Base-by-base conservation (phyloP, 306 rosid species). In the Cicer arietinum region DNA sequence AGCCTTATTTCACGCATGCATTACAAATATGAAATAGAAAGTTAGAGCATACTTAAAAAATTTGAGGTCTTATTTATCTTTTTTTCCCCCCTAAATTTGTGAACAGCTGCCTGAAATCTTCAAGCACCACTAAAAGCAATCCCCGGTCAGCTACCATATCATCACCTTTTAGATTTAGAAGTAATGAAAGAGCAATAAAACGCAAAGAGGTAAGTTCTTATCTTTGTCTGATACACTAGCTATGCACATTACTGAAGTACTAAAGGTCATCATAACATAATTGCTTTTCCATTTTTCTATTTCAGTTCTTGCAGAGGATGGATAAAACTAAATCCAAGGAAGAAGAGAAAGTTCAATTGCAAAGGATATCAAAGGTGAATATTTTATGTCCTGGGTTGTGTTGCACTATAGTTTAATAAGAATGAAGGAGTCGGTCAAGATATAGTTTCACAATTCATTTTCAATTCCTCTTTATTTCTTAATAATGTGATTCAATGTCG, bases 161-260 rank as follows among this genome's bases (percentile, higher is more conserved):
- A 60, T 75, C 83, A 20, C 93, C 98, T 56, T 95, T 92, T 71
- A 92, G 70, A 76, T 84, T 94, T 79, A 88, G 76, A 87, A 95
- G 92, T 82, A 96, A 90, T 77, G 97, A 90, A 86, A 90, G 99
- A 88, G 99, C 88, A 61, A 90, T 80, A 71, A 95, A 95, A 74
- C 91, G 96, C 56, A 92, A 86, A 85, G 96, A 95, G 91, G 99
- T 69, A 85, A 85, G 87, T 53, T 80, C 67, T 22, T 71, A n/a
- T 51, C 80, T 25, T 39, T 73, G 51, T 22, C 53, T 30, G 64
- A 62, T 61, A 44, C 56, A 65, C 30, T 58, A 50, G 53, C 16
- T 52, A 13, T 75, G 48, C 39, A 51, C 56, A 71, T 54, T 73
- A 44, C 69, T 46, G 61, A 39, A 57, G 25, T 7, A 12, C 18